Evolutionary conservation across 2,329 filamentous ascomycete genomes (phyloP), one percentile per base, ranked within the genome.

Genomic region (Rhynchosporium agropyri): DNA sequence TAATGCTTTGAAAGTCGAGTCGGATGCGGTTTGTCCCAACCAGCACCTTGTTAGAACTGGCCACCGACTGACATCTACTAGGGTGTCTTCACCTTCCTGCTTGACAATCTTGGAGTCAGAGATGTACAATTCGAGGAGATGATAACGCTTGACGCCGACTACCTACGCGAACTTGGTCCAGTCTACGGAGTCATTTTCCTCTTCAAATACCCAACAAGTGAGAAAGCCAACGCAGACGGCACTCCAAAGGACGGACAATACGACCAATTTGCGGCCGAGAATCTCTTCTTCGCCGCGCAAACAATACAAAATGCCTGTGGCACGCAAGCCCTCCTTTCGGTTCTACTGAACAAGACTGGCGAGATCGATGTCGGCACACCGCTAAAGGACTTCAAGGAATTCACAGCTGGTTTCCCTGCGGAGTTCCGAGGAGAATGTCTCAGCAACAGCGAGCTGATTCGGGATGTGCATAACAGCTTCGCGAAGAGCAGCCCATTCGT

Each of bases 291-390:
- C 78, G 95, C 95, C 3, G 88, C 89, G 36, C 95, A 99, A 80
- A 98, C 94, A 3, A 99, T 99, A 75, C 94, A 98, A 78, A 99
- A 99, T 77, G 95, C 95, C 7, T 99, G 95, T 79, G 95, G 93
- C 50, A 99, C 95, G 15, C 95, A 99, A 77, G 95, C 95, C 3
- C 85, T 99, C 53, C 85, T 99, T 46, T 95, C 90, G 59, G 91
- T 98, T 60, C 83, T 98, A 38, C 81, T 99, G 69, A 99, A 99
- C 80, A 90, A 96, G 76, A 84, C 84, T 53, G 81, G 79, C 40
- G 70, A 77, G 51, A 83, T 91, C 45, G 79, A 87, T 12, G 83
- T 91, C 63, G 89, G 89, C 28, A 73, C 78, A 3, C 81, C 83
- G 43, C 76, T 91, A 63, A 77, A 76, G 58, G 84, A 86, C 64